phyloP scores from a whole-genome alignment of 495 filamentous ascomycete species.

The Penicillium steckii region DNA sequence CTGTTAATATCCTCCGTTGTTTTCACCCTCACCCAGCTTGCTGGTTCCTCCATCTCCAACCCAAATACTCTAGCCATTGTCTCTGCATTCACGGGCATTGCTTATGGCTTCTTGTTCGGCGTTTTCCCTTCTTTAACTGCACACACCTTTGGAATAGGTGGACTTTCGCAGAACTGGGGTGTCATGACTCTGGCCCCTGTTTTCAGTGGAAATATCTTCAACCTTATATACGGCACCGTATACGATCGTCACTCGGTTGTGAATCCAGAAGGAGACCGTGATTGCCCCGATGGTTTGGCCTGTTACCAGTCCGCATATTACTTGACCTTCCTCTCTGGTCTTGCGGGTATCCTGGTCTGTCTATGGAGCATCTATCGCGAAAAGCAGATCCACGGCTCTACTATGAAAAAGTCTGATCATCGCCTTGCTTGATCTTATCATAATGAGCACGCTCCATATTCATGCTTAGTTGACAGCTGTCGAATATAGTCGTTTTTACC shows the following conservation, averaged over 20 bases:
- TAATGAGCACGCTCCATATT: not conserved
- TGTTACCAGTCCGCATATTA: slow-evolving; percentile 84
- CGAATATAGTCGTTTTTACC: not conserved
- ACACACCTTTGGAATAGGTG: slow-evolving; percentile 85
- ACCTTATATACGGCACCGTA: slow-evolving; percentile 74
- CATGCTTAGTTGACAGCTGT: not conserved
- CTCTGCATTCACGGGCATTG: slow-evolving; percentile 80
- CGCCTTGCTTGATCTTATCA: slow-evolving; percentile 30
- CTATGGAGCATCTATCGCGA: slow-evolving; percentile 78
- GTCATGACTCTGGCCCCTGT: slow-evolving; percentile 88
- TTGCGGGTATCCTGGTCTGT: slow-evolving; percentile 65
- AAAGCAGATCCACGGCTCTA: slow-evolving; percentile 29
- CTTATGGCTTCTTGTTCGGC: slow-evolving; percentile 92
- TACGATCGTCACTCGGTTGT: slow-evolving; percentile 77
- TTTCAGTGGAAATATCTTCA: slow-evolving; percentile 86
- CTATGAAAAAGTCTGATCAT: slow-evolving; percentile 33
- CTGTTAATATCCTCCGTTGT: slow-evolving; percentile 71
- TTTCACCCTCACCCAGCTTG: slow-evolving; percentile 80
- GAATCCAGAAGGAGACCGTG: slow-evolving; percentile 62
- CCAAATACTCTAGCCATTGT: slow-evolving; percentile 75
- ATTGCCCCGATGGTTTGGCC: slow-evolving; percentile 74
- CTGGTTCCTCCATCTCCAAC: slow-evolving; percentile 74
- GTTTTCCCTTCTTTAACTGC: slow-evolving; percentile 90
- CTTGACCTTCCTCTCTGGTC: slow-evolving; percentile 74
- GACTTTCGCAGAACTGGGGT: slow-evolving; percentile 92